A percentile compares a stretch with the other conserved stretches of the same genome.
Conservation (phyloP, 2,329 filamentous ascomycete genomes). For the Beauveria brongniartii region DNA sequence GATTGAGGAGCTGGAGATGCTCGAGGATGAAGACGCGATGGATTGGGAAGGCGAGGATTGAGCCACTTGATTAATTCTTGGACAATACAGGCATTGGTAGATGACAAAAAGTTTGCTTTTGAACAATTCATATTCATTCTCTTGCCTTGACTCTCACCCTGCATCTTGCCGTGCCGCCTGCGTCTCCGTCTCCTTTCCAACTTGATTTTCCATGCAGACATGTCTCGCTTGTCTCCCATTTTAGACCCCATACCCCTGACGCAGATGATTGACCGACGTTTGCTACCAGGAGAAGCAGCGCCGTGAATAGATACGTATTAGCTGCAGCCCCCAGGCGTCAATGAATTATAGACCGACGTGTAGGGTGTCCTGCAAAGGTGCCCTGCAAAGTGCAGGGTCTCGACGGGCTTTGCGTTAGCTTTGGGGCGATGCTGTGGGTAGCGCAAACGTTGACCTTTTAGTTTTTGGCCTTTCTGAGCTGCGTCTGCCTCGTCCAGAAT, state of each 20-base stretch:
- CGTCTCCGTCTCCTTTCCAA: not conserved
- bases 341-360: constrained; percentile 14
- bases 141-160: not conserved
- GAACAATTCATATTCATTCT: no score
- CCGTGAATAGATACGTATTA: constrained; percentile 29
- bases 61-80: not conserved
- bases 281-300: constrained; percentile 20
- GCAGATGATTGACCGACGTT: constrained; percentile 21
- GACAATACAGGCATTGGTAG: not conserved
- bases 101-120: no score
- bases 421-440: no score
- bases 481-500: no score
- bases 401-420: no score
- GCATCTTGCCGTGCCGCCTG: not conserved
- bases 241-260: constrained; percentile 23
- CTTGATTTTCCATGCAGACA: constrained; percentile 13
- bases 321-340: constrained; percentile 33
- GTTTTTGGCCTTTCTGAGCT: no score
- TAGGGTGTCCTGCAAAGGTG: no score
- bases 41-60: not conserved
- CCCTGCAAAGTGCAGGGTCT: no score
- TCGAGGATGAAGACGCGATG: not conserved
- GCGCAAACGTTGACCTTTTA: no score
- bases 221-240: constrained; percentile 26
- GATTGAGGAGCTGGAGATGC: not conserved